These are phyloP conservation scores for Kalaharituber pfeilii DNA, from an alignment of 2,329 filamentous ascomycete species.

Conservation along the genomic window DNA sequence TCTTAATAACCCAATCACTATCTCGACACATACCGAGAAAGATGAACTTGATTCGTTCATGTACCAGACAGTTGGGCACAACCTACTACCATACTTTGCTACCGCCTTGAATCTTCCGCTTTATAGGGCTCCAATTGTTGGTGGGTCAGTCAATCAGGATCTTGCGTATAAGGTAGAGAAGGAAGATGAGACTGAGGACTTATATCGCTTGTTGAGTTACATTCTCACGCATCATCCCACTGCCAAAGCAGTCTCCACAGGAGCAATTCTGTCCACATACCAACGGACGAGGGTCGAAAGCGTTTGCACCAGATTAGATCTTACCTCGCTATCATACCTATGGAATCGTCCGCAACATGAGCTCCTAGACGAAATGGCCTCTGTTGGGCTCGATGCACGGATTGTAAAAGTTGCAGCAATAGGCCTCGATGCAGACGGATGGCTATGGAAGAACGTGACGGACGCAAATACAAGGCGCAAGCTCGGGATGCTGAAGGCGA, in stretches of 20 bases:
- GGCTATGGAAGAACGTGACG: slow-evolving; percentile 67
- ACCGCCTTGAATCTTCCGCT: slow-evolving; percentile 63
- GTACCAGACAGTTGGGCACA: slow-evolving; percentile 95
- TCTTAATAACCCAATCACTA: neutral
- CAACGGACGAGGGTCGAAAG: slow-evolving; percentile 92
- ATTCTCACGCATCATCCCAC: slow-evolving; percentile 55
- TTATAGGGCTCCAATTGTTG: slow-evolving; percentile 61
- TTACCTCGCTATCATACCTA: slow-evolving; percentile 67
- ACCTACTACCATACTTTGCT: slow-evolving; percentile 69
- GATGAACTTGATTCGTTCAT: slow-evolving; percentile 89
- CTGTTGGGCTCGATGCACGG: slow-evolving; percentile 61
- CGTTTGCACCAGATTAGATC: slow-evolving; percentile 64
- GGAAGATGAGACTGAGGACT: slow-evolving; percentile 72
- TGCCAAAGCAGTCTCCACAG: slow-evolving; percentile 72
- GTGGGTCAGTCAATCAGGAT: slow-evolving; percentile 50
- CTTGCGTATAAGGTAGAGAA: slow-evolving; percentile 44
- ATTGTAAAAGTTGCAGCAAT: slow-evolving; percentile 92
- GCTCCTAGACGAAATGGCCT: slow-evolving; percentile 66
- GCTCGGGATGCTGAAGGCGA: slow-evolving; percentile 33
- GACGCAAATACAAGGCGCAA: slow-evolving; percentile 32
- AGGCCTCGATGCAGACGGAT: slow-evolving; percentile 54
- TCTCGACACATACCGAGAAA: slow-evolving; percentile 7
- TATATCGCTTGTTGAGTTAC: slow-evolving; percentile 54
- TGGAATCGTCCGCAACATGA: slow-evolving; percentile 47
- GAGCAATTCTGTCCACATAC: slow-evolving; percentile 87